Conservation (phyloP, 129 eudicot species). For the Scalesia atractyloides region DNA sequence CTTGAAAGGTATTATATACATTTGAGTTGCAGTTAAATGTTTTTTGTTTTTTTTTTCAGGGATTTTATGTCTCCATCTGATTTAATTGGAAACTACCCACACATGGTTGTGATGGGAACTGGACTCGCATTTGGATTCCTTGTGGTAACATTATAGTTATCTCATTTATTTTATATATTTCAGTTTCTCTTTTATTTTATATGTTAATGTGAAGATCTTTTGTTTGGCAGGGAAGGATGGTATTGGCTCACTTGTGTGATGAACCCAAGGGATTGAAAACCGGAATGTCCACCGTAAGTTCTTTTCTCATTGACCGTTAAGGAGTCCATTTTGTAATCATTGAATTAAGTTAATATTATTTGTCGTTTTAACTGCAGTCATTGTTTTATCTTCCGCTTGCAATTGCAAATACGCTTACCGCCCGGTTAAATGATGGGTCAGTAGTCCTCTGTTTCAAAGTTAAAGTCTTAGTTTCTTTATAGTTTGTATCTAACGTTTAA, state of each 20-base stretch:
- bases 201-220: constrained; percentile 4
- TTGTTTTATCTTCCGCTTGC: constrained; percentile 87
- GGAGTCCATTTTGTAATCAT: background rate
- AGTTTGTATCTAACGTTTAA: background rate
- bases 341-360: background rate
- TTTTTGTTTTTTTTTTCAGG: constrained; percentile 45
- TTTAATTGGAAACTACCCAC: constrained; percentile 74
- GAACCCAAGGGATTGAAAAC: constrained; percentile 99
- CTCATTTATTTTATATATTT: background rate
- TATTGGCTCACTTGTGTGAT: constrained; percentile 96
- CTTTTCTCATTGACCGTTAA: background rate
- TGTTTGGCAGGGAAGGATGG: constrained; percentile 92
- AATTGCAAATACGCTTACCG: constrained; percentile 93
- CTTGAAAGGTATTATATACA: constrained; percentile 12
- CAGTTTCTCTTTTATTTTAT: background rate
- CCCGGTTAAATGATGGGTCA: constrained; percentile 89
- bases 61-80: constrained; percentile 75
- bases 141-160: constrained; percentile 61
- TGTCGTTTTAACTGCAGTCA: constrained; percentile 57
- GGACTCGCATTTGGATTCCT: constrained; percentile 97
- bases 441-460: constrained; percentile 29
- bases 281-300: constrained; percentile 87
- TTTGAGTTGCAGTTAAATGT: background rate
- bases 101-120: constrained; percentile 75
- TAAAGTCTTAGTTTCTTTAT: background rate